Conservation (phyloP, 2,329 filamentous ascomycete genomes). For the Tolypocladium nubicola region DNA sequence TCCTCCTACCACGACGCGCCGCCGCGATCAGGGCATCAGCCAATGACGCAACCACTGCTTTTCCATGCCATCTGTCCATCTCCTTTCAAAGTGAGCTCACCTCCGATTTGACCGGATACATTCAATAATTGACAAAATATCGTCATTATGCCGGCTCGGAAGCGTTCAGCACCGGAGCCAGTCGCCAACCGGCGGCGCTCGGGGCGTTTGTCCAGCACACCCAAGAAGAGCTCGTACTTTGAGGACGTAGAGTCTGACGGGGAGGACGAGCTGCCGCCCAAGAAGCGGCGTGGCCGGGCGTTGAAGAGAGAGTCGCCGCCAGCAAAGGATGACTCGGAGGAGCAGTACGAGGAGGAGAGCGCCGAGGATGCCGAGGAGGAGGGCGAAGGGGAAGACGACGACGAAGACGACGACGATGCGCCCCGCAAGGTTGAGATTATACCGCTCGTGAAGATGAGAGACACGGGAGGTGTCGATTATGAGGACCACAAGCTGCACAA, state of each 20-base stretch:
- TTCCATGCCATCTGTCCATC: not conserved
- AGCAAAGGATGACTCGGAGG: conserved; percentile 13
- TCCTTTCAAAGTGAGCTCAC: not conserved
- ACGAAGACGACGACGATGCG: conserved; percentile 25
- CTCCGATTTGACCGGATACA: too few species aligned
- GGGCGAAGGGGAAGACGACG: conserved; percentile 7
- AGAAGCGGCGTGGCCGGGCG: conserved; percentile 17
- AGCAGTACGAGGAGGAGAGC: conserved; percentile 14
- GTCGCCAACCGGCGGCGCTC: conserved; percentile 33
- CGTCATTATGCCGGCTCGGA: conserved; percentile 28
- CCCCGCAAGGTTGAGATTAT: conserved; percentile 23
- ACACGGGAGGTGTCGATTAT: conserved; percentile 30
- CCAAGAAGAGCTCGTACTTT: conserved; percentile 42
- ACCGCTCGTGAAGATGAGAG: conserved; percentile 24
- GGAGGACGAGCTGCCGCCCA: conserved; percentile 9
- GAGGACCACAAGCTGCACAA: conserved; percentile 41
- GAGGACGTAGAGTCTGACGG: conserved; percentile 15
- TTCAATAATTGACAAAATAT: not conserved
- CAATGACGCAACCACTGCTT: conserved; percentile 14
- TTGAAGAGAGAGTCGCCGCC: conserved; percentile 8
- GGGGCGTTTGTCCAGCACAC: conserved; percentile 31
- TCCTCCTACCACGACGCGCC: conserved; percentile 7
- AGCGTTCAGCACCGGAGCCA: conserved; percentile 21
- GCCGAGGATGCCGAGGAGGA: conserved; percentile 17
- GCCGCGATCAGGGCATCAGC: conserved; percentile 8